These are phyloP conservation scores for Botrytis galanthina DNA, from an alignment of 2,329 filamentous ascomycete species.

Conservation along the genomic window DNA sequence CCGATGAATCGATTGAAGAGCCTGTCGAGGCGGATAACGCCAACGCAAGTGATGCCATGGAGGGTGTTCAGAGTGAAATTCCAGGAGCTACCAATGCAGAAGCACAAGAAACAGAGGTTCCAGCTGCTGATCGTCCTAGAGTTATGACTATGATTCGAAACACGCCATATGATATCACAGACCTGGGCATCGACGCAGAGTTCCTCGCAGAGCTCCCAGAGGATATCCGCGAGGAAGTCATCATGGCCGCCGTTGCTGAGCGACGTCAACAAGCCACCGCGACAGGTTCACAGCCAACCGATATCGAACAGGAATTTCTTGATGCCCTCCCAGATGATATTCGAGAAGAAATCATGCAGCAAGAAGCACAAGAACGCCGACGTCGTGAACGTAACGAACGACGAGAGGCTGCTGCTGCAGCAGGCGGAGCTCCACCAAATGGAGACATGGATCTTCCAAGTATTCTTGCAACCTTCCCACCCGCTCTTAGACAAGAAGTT, in stretches of 20 bases:
- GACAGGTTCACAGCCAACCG: constrained; percentile 70
- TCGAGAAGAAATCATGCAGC: constrained; percentile 83
- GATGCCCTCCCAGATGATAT: constrained; percentile 90
- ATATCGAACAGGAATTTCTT: constrained; percentile 90
- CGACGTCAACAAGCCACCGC: constrained; percentile 74
- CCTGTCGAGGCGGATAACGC: constrained; percentile 27
- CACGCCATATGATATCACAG: constrained; percentile 87
- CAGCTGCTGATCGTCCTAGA: constrained; percentile 55
- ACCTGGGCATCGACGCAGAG: constrained; percentile 88
- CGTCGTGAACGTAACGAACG: constrained; percentile 81
- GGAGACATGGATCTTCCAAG: constrained; percentile 84
- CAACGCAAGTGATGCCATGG: constrained; percentile 53
- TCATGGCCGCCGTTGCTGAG: constrained; percentile 83
- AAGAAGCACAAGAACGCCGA: constrained; percentile 85
- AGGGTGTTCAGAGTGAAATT: constrained; percentile 65
- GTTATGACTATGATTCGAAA: constrained; percentile 82
- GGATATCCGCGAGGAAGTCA: constrained; percentile 92
- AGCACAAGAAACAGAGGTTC: constrained; percentile 38
- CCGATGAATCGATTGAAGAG: constrained; percentile 41
- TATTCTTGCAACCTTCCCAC: constrained; percentile 87
- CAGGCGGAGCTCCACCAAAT: constrained; percentile 50
- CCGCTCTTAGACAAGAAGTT: constrained; percentile 78
- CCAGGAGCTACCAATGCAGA: constrained; percentile 24
- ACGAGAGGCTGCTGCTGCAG: constrained; percentile 61
- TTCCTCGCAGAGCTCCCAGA: constrained; percentile 97